Evolutionary conservation across 1,284 basidiomycete genomes (phyloP), one percentile per base, ranked within the genome.

Genomic region (Cryptococcus sp.): DNA sequence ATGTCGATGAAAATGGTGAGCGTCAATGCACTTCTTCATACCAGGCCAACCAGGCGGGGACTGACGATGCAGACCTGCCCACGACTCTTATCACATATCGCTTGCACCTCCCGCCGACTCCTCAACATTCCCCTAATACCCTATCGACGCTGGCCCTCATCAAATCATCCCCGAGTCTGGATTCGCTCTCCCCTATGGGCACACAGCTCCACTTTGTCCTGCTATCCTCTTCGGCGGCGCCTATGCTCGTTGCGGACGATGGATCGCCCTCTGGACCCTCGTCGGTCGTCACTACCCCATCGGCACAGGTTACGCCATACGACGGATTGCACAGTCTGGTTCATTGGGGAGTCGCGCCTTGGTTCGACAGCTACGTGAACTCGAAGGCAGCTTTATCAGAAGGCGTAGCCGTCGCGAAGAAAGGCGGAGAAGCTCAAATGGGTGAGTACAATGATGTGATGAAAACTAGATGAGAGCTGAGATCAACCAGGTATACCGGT

Each of bases 301-400:
- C 65, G 10, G 53, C 69, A n/a, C 69, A 68, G 25, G 58, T 64
- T 1, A 74, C 89, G 1, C 93, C 94, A 0, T 98, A 97, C 65
- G 94, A 97, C 71, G 89, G 89, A 65, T 75, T 98, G 18, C 93
- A 97, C 71, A 88, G 89, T n/a, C 82, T 98, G 23, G 91, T 98
- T 11, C 95, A 94, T 65, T 86, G 83, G 56, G 94, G 91, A 63
- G 91, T 97, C 42, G 93, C 97, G 56, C 93, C 94, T 0, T 97
- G 91, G 85, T 97, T 98, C 63, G 93, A 97, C 71, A 92, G 92
- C 12, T 97, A 95, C 63, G 90, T 97, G 25, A 75, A 70, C 44
- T 77, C 77, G 43, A 68, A 72, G 51, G 63, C 62, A 40, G 51
- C 38, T 3, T 35, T 61, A 19, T 38, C 49, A 9, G 68, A 66